These are phyloP conservation scores for Capsella rubella DNA, from an alignment of 441 rosid species.

Conservation along the genomic window DNA sequence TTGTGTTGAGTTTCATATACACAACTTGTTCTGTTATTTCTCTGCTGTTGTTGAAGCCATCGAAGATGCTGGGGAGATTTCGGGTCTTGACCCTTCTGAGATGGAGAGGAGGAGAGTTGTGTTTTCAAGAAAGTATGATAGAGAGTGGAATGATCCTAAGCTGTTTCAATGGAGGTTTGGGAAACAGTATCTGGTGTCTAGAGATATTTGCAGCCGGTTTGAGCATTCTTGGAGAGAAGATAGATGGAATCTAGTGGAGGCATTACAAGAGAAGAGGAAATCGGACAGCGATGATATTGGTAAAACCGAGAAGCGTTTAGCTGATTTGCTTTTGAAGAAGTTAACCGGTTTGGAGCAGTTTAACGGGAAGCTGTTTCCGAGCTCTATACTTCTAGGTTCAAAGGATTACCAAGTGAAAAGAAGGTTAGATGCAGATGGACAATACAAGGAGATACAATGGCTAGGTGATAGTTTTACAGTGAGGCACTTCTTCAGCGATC, in stretches of 20 bases:
- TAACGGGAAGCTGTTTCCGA: slow-evolving; percentile 65
- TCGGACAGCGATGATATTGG: slow-evolving; percentile 45
- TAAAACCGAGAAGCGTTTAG: slow-evolving; percentile 66
- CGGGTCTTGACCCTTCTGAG: slow-evolving; percentile 79
- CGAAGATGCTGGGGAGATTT: slow-evolving; percentile 75
- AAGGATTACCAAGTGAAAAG: slow-evolving; percentile 76
- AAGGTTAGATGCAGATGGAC: slow-evolving; percentile 63
- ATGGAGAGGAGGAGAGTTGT: slow-evolving; percentile 75
- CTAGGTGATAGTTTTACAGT: slow-evolving; percentile 72
- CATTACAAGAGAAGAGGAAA: slow-evolving; percentile 62
- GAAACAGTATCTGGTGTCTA: slow-evolving; percentile 73
- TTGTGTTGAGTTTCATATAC: slow-evolving; percentile 76
- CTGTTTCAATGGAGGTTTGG: slow-evolving; percentile 81
- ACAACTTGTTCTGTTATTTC: slow-evolving; percentile 71
- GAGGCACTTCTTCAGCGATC: slow-evolving; percentile 65
- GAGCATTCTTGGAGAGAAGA: slow-evolving; percentile 81
- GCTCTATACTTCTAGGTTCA: slow-evolving; percentile 64
- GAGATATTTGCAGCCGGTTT: slow-evolving; percentile 54
- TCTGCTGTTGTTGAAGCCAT: slow-evolving; percentile 81
- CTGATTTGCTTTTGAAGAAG: slow-evolving; percentile 66
- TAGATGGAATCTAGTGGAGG: slow-evolving; percentile 71
- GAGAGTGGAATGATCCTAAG: slow-evolving; percentile 82
- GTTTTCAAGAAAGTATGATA: slow-evolving; percentile 67
- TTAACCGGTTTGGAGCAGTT: slow-evolving; percentile 53
- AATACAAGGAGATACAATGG: slow-evolving; percentile 89